Base-by-base conservation (phyloP, 2,329 filamentous ascomycete genomes). In the Fusarium austroafricanum region DNA sequence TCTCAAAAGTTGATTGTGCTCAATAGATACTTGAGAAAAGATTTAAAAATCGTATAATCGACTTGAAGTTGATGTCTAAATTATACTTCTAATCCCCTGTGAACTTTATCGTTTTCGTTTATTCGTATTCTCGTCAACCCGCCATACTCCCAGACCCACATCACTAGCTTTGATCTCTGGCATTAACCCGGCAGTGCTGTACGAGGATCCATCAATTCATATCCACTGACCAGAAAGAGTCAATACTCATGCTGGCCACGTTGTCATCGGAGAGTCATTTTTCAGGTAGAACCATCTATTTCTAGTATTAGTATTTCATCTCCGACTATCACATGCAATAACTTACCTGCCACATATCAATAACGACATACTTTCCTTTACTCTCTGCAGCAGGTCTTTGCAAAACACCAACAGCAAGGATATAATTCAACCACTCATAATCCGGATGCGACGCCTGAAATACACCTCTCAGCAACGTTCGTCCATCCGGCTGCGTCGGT, bases 401-500 rank as follows among this genome's bases (percentile, higher is more conserved):
- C 28, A 75, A 10, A 4, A 75, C 65, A 0, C 74, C 74, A 0
- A 69, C 57, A 0, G 74, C 77, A 5, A 80, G 72, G 3, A 78
- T 69, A 12, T 71, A 71, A 54, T 81, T 81, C 21, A 81, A 59
- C 78, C 78, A 81, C 28, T 71, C 64, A 50, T 81, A 81, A 28
- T 77, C 73, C 2, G 72, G 63, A 47, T 76, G 75, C 1, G 75
- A 75, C 0, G 76, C 78, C 60, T 81, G 78, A 29, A 81, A 81
- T 1, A 76, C 55, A 4, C 77, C 74, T 6, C 70, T 57, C 21
- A 75, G 17, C 10, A 74, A 23, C 2, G 67, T 72, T 10, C 65
- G 57, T 15, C 77, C 71, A 28, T 80, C 76, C 14, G 76, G 69
- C 35, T 79, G 78, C 2, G 77, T 74, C 8, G 76, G 77, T 1